Conservation (phyloP, 805 yeast genomes). For the Starmerella khaoyaiensis region DNA sequence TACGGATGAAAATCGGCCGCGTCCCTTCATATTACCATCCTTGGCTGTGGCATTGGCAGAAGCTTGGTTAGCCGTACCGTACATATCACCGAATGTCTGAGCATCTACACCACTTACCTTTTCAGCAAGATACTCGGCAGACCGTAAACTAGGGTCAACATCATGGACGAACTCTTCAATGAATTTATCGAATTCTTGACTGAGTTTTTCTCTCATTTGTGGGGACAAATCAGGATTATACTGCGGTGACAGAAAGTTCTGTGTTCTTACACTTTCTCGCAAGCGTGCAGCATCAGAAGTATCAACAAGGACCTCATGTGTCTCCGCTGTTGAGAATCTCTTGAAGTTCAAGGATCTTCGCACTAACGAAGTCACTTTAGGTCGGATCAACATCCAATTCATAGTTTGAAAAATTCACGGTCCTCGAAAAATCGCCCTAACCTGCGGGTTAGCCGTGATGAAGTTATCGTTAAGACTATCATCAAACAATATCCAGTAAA, state of each 20-base stretch:
- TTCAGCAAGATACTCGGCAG: constrained; percentile 15
- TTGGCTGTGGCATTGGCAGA: neutral
- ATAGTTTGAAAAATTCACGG: no score
- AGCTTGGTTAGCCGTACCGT: neutral
- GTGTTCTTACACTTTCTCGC: constrained; percentile 15
- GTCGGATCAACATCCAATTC: no score
- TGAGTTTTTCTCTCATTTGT: constrained; percentile 24
- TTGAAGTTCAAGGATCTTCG: no score
- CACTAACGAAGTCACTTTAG: no score
- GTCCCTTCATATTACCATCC: neutral
- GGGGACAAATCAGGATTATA: constrained; percentile 22
- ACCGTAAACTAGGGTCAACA: constrained; percentile 21
- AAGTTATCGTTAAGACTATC: no score
- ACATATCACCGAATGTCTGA: constrained; percentile 4
- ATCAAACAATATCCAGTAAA: no score
- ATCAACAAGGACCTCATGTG: no score
- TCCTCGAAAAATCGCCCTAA: no score
- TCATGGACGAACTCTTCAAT: constrained; percentile 24
- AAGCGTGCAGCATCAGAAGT: constrained; percentile 6
- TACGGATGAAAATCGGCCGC: constrained; percentile 46
- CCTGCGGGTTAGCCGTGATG: no score
- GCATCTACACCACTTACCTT: constrained; percentile 9
- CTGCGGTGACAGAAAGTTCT: constrained; percentile 18
- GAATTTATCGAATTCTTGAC: constrained; percentile 22
- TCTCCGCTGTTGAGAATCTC: neutral